Conservation (phyloP, 2,329 filamentous ascomycete genomes). For the Microcyclosporella mali region DNA sequence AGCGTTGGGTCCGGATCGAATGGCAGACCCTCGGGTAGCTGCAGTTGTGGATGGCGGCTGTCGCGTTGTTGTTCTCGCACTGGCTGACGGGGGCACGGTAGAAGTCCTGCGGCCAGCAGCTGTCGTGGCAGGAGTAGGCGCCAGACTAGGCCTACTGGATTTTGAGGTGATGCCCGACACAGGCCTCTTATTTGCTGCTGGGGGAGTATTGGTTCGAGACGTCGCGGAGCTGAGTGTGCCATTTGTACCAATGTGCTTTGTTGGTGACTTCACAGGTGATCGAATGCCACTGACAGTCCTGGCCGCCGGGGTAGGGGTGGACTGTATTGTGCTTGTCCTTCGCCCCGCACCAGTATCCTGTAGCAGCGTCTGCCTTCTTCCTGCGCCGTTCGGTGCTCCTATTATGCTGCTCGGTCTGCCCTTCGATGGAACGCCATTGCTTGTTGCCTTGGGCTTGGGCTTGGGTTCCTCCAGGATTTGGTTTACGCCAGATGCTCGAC, state of each 20-base stretch:
- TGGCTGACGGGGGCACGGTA: conserved; percentile 29
- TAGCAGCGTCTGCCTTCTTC: conserved; percentile 24
- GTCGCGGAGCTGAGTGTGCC: conserved; percentile 51
- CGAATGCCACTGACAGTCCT: conserved; percentile 51
- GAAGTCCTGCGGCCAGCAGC: conserved; percentile 27
- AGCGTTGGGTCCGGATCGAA: conserved; percentile 10
- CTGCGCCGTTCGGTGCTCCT: conserved; percentile 21
- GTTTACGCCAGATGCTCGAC: conserved; percentile 64
- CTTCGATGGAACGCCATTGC: conserved; percentile 30
- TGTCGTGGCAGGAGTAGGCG: conserved; percentile 32
- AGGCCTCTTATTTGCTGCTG: conserved; percentile 38
- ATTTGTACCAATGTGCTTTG: conserved; percentile 57
- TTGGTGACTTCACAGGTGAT: conserved; percentile 74
- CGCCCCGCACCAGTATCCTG: conserved; percentile 15
- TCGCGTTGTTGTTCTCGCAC: conserved; percentile 1
- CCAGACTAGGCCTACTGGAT: conserved; percentile 46
- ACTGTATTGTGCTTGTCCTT: conserved; percentile 47
- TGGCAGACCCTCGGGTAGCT: conserved; percentile 11
- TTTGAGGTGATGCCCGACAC: conserved; percentile 35
- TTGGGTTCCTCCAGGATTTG: conserved; percentile 36
- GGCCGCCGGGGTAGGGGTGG: conserved; percentile 65
- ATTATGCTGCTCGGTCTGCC: conserved; percentile 39
- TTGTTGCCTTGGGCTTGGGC: conserved; percentile 20
- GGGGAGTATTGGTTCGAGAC: conserved; percentile 61
- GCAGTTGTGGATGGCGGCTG: conserved; percentile 2